phyloP scores from a whole-genome alignment of 2,329 filamentous ascomycete species.

The Cladosporium sp. region DNA sequence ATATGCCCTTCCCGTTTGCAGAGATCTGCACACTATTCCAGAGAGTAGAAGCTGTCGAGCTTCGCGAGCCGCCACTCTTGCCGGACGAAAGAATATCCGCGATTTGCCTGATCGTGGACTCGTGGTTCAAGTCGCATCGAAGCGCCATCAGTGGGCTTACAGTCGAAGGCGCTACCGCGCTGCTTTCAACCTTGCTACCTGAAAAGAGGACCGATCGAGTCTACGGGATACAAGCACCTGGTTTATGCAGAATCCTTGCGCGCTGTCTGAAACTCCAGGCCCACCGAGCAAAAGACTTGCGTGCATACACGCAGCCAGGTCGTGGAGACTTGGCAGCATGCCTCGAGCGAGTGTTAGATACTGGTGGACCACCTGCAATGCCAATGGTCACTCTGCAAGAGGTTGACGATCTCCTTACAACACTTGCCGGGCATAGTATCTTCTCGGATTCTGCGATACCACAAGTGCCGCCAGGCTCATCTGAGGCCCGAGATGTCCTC shows the following conservation, averaged over 20 bases:
- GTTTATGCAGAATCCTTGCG: constrained; percentile 67
- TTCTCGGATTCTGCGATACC: constrained; percentile 69
- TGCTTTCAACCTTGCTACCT: constrained; percentile 76
- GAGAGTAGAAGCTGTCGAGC: constrained; percentile 57
- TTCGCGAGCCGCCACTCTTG: constrained; percentile 45
- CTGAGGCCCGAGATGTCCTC: constrained; percentile 44
- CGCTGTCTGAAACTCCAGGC: constrained; percentile 66
- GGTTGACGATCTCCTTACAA: constrained; percentile 67
- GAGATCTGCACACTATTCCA: constrained; percentile 74
- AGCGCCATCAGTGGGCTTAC: constrained; percentile 58
- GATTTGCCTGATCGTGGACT: constrained; percentile 47
- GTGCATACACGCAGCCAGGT: constrained; percentile 61
- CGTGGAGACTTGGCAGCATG: constrained; percentile 71
- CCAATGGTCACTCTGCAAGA: constrained; percentile 66
- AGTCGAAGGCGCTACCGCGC: constrained; percentile 58
- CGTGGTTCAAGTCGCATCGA: constrained; percentile 72
- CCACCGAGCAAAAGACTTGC: constrained; percentile 63
- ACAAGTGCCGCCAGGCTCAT: constrained; percentile 28
- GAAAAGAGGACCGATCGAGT: constrained; percentile 76
- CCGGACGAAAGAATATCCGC: constrained; percentile 34
- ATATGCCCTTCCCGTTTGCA: constrained; percentile 69
- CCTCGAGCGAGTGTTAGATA: constrained; percentile 64
- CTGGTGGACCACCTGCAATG: constrained; percentile 51
- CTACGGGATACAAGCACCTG: constrained; percentile 66
- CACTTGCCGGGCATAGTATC: constrained; percentile 66